Evolutionary conservation across 306 rosid species (phyloP).

Genomic region (Erythrophleum fordii): DNA sequence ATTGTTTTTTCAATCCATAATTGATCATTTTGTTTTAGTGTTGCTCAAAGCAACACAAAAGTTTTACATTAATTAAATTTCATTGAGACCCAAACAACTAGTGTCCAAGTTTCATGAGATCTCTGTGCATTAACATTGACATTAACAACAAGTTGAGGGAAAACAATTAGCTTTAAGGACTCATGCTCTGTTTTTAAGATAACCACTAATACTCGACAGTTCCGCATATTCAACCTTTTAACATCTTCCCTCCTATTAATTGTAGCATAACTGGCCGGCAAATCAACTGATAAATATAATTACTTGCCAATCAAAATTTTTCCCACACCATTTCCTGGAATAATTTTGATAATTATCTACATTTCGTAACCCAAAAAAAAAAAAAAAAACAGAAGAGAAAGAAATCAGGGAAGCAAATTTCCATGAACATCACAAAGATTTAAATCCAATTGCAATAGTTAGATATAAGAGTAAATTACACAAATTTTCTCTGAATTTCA

Average conservation of each 20-base stretch:
- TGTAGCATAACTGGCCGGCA: conserved; percentile 24
- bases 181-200: neutral
- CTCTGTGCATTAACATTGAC: neutral
- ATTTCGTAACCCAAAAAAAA: too few relatives aligned
- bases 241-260: conserved; percentile 11
- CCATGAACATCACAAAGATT: neutral
- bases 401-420: conserved; percentile 14
- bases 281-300: conserved; percentile 44
- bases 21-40: too few relatives aligned
- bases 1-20: too few relatives aligned
- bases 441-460: neutral
- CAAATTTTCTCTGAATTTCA: too few relatives aligned
- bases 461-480: too few relatives aligned
- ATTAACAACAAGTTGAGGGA: neutral
- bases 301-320: conserved; percentile 95
- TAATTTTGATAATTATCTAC: conserved; percentile 92
- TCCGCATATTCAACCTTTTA: conserved; percentile 6
- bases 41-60: too few relatives aligned
- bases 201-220: neutral
- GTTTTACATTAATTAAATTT: neutral
- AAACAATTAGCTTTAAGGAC: neutral
- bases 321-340: conserved; percentile 94
- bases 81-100: neutral
- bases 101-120: neutral
- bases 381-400: conserved; percentile 28